A percentile compares a stretch with the other conserved stretches of the same genome.
Evolutionary conservation across 2,329 filamentous ascomycete genomes (phyloP).

Genomic region (Exophiala oligosperma): DNA sequence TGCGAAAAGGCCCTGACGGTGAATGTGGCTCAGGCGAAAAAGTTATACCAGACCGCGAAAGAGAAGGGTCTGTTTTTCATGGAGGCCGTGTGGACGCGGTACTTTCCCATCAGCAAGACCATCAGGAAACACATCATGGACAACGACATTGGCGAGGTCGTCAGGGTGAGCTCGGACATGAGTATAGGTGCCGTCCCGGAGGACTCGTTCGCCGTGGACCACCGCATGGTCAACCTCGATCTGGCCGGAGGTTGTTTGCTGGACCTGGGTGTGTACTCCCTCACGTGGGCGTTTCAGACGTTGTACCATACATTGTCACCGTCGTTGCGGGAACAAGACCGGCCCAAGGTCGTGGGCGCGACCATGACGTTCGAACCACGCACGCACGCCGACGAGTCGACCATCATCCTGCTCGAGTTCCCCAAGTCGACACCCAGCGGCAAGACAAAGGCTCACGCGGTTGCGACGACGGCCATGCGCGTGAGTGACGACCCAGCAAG

Average conservation of each 20-base stretch:
- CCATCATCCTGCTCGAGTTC: slow-evolving; percentile 32
- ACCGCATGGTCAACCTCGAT: slow-evolving; percentile 78
- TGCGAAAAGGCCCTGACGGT: slow-evolving; percentile 91
- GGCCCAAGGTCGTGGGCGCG: slow-evolving; percentile 57
- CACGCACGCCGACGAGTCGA: slow-evolving; percentile 34
- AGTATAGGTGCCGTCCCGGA: slow-evolving; percentile 22
- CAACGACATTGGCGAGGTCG: slow-evolving; percentile 56
- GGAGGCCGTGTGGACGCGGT: slow-evolving; percentile 89
- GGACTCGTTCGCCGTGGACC: slow-evolving; percentile 53
- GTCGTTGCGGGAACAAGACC: slow-evolving; percentile 27
- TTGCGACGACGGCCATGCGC: slow-evolving; percentile 32
- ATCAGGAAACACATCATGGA: slow-evolving; percentile 62
- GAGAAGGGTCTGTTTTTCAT: slow-evolving; percentile 75
- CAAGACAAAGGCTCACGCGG: slow-evolving; percentile 59
- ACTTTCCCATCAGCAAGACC: slow-evolving; percentile 79
- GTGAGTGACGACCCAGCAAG: slow-evolving; percentile 29
- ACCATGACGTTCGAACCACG: slow-evolving; percentile 33
- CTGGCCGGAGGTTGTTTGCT: slow-evolving; percentile 80
- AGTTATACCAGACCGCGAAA: slow-evolving; percentile 69
- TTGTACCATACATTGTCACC: slow-evolving; percentile 59
- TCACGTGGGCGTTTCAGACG: slow-evolving; percentile 77
- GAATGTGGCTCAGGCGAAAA: slow-evolving; percentile 73
- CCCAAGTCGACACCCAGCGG: slow-evolving; percentile 19
- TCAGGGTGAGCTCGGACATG: slow-evolving; percentile 65
- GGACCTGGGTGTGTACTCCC: slow-evolving; percentile 82